Evolutionary conservation across 352 stramenopile genomes (phyloP), one percentile per base, ranked within the genome.

Genomic region (Phytophthora foliorum): DNA sequence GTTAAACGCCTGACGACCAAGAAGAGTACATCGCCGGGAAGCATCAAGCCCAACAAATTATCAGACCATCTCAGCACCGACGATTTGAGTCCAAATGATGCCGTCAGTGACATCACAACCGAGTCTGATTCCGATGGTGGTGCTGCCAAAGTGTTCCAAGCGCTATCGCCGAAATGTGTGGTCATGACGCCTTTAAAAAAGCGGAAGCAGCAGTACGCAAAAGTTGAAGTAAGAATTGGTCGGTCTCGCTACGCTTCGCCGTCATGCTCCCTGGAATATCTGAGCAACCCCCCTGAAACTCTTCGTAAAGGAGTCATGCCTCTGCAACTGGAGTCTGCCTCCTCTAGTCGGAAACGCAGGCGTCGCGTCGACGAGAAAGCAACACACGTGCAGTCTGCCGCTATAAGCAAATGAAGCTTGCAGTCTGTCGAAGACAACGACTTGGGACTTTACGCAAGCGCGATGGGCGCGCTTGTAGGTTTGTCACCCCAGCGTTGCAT

Each of bases 111-210:
- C 13, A 73, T 66, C 24, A 61, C 69, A 19, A 80, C 69, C 3
- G 69, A 80, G 46, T 66, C 65, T 3, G 73, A 80, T 49, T 80
- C 64, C 8, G 68, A 80, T 21, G 58, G 69, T 51, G 58, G 63
- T 39, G 59, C 45, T 11, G 61, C 34, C n/a, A 63, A 61, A 46
- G 29, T 60, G 48, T 67, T 67, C 24, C 55, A 67, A 44, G 46
- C 61, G 2, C 67, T 70, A 34, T 51, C 54, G 6, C n/a, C 63
- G 2, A 73, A 42, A 2, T 52, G 36, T 11, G 41, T 39, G 6
- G 48, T 69, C 17, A 57, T 44, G 16, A 49, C 25, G 11, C 54
- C 61, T 4, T 38, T 25, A 7, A 46, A 57, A 29, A 63, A 63
- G 11, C 38, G 67, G 46, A 79, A 65, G 44, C 46, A 65, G 11